A percentile compares a stretch with the other conserved stretches of the same genome.
Evolutionary conservation across 176 grass and related monocot genomes (phyloP).

Genomic region (Leersia perrieri): DNA sequence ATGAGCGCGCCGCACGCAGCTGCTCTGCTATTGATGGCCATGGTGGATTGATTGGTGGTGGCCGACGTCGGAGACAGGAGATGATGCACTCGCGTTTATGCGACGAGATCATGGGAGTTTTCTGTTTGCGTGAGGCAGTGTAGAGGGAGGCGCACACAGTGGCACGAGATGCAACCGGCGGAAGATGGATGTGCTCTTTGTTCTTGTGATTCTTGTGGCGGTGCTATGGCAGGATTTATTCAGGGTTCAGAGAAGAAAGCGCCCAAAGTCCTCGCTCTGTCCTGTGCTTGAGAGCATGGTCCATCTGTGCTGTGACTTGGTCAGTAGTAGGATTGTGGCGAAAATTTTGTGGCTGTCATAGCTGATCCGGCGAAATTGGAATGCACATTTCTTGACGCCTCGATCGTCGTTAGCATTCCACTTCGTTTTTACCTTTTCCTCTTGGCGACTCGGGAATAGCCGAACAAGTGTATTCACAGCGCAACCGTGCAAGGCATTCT

Average conservation of each 20-base stretch:
- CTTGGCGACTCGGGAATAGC: too few relatives aligned
- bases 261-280: not conserved
- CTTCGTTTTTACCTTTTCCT: not conserved
- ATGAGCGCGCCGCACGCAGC: constrained; percentile 33
- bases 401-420: not conserved
- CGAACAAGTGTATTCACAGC: not conserved
- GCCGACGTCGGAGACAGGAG: too few relatives aligned
- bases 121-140: not conserved
- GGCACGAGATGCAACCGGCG: not conserved
- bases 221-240: constrained; percentile 28
- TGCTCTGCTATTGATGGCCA: constrained; percentile 42
- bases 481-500: not conserved
- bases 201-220: not conserved
- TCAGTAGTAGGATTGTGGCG: not conserved
- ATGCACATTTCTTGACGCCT: not conserved
- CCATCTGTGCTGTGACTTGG: not conserved
- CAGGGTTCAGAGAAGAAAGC: constrained; percentile 8
- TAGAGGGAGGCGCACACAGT: not conserved
- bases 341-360: not conserved
- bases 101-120: not conserved
- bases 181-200: too few relatives aligned
- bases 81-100: not conserved
- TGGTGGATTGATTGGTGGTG: not conserved
- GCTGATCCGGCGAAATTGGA: not conserved
- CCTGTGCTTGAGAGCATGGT: not conserved